Base-by-base conservation (phyloP, 148 eudicot species). In the Rhododendron simsii region DNA sequence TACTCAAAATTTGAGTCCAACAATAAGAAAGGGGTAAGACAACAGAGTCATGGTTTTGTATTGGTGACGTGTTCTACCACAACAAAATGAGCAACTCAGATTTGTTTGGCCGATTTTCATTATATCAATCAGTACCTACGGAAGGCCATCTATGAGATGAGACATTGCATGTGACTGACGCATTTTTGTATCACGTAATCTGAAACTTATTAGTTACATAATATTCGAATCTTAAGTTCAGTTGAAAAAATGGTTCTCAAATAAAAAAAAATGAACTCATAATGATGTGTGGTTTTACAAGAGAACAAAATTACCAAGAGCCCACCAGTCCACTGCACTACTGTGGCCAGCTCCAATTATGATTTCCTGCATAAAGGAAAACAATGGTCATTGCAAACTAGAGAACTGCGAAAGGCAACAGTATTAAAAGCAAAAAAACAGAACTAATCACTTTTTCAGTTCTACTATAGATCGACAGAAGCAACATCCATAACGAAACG, bases 301-400 rank as follows among this genome's bases (percentile, higher is more conserved):
- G 28, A 76, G 53, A n/a, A 51, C 1, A 74, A 33, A 28, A 71
- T 93, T 94, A 98, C 99, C 99, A 86, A 95, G 90, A 78, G 99
- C 99, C 99, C 99, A 98, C 99, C 99, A 98, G 87, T 98, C 99
- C 37, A 98, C 98, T 86, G 98, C 99, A 83, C 99, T 98, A n/a
- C 96, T 93, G 86, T 98, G 99, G 50, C 99, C 99, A 48, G 95
- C 93, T 83, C 96, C 99, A 53, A 94, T 89, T 53, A 98, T 91
- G 87, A 95, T 98, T 91, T 98, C 99, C 99, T 98, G 91, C 86
- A 84, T 0, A 78, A 41, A 78, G 26, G 30, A 78, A 39, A 79
- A 77, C 76, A 65, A 37, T 15, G 74, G 73, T 84, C 53, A 53
- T 37, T 51, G 7, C 21, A 28, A 48, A 15, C 35, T 1, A n/a